These are phyloP conservation scores for Amphibolis antarctica DNA, from an alignment of 106 monocot genomes.

Conservation along the genomic window DNA sequence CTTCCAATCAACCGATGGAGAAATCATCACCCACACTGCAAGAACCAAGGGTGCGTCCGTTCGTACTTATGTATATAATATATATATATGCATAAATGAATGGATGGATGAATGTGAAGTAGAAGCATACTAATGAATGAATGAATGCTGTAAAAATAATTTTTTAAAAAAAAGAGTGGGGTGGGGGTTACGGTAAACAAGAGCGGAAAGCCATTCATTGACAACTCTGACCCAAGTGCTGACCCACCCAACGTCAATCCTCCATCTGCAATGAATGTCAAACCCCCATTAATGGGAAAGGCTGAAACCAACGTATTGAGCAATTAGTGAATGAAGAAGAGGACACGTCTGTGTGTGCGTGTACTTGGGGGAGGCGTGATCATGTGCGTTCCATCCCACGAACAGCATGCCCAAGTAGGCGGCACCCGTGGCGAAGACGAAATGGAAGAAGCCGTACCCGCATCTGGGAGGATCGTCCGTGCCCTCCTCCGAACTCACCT, in stretches of 20 bases:
- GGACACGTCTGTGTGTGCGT: not conserved
- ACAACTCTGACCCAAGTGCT: conserved; percentile 85
- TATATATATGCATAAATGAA: too few relatives aligned
- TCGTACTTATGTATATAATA: too few relatives aligned
- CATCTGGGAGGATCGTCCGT: too few relatives aligned
- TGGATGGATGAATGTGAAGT: too few relatives aligned
- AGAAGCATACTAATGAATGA: too few relatives aligned
- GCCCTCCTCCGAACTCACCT: too few relatives aligned
- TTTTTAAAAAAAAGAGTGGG: too few relatives aligned
- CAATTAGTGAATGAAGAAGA: not conserved
- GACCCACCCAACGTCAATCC: conserved; percentile 88
- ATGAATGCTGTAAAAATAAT: too few relatives aligned
- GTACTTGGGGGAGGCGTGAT: conserved; percentile 63
- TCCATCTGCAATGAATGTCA: conserved; percentile 68
- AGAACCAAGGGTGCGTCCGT: too few relatives aligned
- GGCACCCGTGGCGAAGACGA: conserved; percentile 81
- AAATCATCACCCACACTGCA: too few relatives aligned
- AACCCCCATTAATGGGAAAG: too few relatives aligned
- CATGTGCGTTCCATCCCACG: conserved; percentile 68
- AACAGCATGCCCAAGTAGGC: conserved; percentile 95
- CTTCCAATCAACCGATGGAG: too few relatives aligned
- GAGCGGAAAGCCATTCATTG: conserved; percentile 76
- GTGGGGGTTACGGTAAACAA: conserved; percentile 44
- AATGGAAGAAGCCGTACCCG: conserved; percentile 92
- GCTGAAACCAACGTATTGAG: not conserved